Evolutionary conservation across 345 rosid genomes (phyloP).

Genomic region (Arabidopsis thaliana): TAIR10.1 NC_003076.8:6265001-6265500

Average conservation of each 20-base stretch:
- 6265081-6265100: constrained; percentile 8
- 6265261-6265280: not conserved
- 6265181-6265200: not conserved
- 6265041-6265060: not conserved
- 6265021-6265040: constrained; percentile 25
- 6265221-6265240: constrained; percentile 19
- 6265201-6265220: constrained; percentile 14
- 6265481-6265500: constrained; percentile 33
- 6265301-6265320: constrained; percentile 28
- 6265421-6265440: not conserved
- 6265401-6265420: not conserved
- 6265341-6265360: constrained; percentile 8
- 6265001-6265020: not conserved
- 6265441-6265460: not conserved
- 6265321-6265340: constrained; percentile 9
- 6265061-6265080: constrained; percentile 7
- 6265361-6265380: constrained; percentile 2
- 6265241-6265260: constrained; percentile 16
- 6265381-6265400: constrained; percentile 27
- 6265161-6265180: not conserved
- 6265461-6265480: constrained; percentile 9
- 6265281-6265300: not conserved
- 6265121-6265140: not conserved
- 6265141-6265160: constrained; percentile 30
- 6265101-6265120: not conserved